Base-by-base conservation (phyloP, 805 yeast species). In the Vanderwaltozyma yarrowii region DNA sequence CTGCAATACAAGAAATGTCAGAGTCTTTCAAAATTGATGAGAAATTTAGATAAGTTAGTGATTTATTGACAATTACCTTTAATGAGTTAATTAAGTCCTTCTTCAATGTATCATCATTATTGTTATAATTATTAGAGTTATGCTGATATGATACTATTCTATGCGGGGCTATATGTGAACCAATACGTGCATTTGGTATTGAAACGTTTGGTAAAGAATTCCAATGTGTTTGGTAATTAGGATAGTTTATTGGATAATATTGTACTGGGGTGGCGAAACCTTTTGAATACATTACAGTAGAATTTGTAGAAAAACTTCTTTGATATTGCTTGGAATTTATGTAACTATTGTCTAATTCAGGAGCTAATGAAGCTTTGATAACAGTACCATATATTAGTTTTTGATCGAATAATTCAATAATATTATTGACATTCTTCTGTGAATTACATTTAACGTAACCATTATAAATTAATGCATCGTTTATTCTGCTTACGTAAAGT, bases 11-110 rank as follows among this genome's bases (percentile, higher is more conserved):
- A 12, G 40, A 45, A 29, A 63, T 35, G 38, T 58, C 62, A 15
- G 45, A 50, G 18, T 56, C 54, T 39, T 61, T 55, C 1, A 63
- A 50, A 2, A 61, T 61, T 13, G 48, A 41, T 4, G 62, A 56
- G 30, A 45, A 50, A 27, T 49, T 43, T 33, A 60, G 39, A 29
- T 56, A 61, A 29, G 62, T 60, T 40, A 62, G 46, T n/a, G 51
- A 49, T 14, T 43, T 53, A 15, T 47, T 48, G 0, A 61, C 51
- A 33, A 53, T 49, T 29, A 47, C 56, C 39, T 53, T 60, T 30
- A 64, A 44, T 9, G 39, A 36, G 2, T 45, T 43, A n/a, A 45
- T 23, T 4, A 54, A 10, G 10, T 18, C 24, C 3, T 30, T 30
- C 3, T 25, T n/a, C 5, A 16, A 18, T 18, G 3, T 14, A 12